Evolutionary conservation across 257 asterid species (phyloP).

Genomic region (Penstemon eatonii): DNA sequence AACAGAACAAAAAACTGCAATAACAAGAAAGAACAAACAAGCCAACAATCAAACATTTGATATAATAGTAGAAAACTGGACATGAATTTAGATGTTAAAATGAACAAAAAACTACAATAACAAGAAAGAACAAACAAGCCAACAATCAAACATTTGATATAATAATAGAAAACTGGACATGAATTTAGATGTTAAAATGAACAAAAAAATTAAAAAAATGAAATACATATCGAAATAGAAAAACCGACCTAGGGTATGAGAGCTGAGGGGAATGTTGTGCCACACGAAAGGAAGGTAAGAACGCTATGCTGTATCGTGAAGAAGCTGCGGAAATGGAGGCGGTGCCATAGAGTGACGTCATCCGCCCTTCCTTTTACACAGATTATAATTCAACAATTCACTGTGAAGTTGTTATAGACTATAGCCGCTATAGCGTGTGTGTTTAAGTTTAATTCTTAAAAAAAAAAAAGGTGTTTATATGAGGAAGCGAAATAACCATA

Average conservation of each 20-base stretch:
- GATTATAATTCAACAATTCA: not conserved
- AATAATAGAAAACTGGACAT: not conserved
- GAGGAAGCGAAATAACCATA: constrained; percentile 25
- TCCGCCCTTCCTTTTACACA: constrained; percentile 25
- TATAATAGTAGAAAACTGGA: not conserved
- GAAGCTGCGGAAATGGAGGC: constrained; percentile 40
- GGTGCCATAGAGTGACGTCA: constrained; percentile 45
- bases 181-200: not conserved
- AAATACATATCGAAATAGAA: not conserved
- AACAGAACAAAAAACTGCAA: no score
- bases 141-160: not conserved
- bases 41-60: not conserved
- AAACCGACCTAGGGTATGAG: constrained; percentile 37
- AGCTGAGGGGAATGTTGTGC: constrained; percentile 23
- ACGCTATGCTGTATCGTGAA: constrained; percentile 28
- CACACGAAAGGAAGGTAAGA: constrained; percentile 29
- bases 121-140: no score
- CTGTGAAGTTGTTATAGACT: not conserved
- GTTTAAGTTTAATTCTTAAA: not conserved
- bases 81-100: not conserved
- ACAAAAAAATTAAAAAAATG: not conserved
- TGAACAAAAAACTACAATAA: not conserved
- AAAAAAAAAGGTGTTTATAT: constrained; percentile 1
- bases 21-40: no score
- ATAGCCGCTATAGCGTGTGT: no score